Evolutionary conservation across 192 early-diverging fungal genomes (phyloP), one percentile per base, ranked within the genome.

Genomic region (Funneliformis mosseae): DNA sequence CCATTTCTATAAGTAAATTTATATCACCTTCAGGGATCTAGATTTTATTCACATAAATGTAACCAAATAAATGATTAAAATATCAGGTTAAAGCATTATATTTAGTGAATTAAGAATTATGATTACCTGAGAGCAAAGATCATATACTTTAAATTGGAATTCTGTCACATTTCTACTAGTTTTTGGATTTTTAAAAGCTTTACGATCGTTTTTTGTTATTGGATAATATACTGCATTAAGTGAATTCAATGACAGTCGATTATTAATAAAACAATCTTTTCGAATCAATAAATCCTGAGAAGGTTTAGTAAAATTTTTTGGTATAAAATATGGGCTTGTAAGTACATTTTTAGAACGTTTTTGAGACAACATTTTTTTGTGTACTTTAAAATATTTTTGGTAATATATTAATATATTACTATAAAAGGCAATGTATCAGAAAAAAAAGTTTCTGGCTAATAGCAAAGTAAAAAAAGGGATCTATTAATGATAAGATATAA

Each of bases 141-240:
- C 73, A 59, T 59, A 74, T 16, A 74, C 73, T 50, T 74, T 74
- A 74, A 42, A 74, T 55, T 74, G 73, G 38, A 74, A 74, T 38
- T 74, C 46, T 0, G 73, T 74, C 6, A 74, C 18, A 48, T 55
- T 33, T 74, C 46, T 74, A 21, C 46, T 46, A 59, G 73, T 50
- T 21, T 74, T 74, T 18, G 14, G 25, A 33, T 74, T 74, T 74
- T 27, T 46, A 25, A 74, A 74, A 27, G 45, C 23, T 18, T 42
- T n/a, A 42, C 68, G 68, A 8, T 70, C 68, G 5, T 38, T 42
- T 43, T 70, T 33, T n/a, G 68, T 43, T 42, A n/a, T 45, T 70
- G 68, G 68, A 70, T 45, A 70, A 41, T 38, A 21, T 43, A 70
- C n/a, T 23, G 18, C n/a, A 28, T 33, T 33, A 33, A 33, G 18